Evolutionary conservation across 768 basidiomycete genomes (phyloP).

Genomic region (Auricularia sp.): DNA sequence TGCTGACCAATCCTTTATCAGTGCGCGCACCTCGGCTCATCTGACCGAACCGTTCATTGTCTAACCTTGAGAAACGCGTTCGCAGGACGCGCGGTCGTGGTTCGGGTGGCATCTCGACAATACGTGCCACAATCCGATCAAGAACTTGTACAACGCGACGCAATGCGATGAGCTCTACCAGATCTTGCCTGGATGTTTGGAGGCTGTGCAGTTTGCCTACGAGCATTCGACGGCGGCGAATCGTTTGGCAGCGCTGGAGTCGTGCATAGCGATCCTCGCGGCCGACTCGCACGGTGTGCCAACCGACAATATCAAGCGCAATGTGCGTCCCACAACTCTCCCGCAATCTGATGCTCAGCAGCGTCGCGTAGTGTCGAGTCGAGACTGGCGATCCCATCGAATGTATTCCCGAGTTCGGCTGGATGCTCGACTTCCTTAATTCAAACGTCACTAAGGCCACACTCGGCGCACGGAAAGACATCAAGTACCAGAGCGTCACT

Average conservation of each 20-base stretch:
- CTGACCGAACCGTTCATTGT: background rate
- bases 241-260: constrained; percentile 3
- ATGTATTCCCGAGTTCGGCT: constrained; percentile 17
- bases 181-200: constrained; percentile 20
- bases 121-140: constrained; percentile 16
- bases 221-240: constrained; percentile 5
- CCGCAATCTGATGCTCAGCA: background rate
- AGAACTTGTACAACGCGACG: constrained; percentile 22
- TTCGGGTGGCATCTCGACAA: constrained; percentile 23
- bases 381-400: background rate
- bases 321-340: background rate
- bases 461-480: constrained; percentile 9
- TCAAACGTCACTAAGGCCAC: background rate
- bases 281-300: constrained; percentile 13
- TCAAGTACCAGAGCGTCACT: constrained; percentile 2
- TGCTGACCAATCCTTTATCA: constrained; percentile 22
- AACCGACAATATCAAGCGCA: constrained; percentile 3
- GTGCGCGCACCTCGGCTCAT: constrained; percentile 3
- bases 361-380: background rate
- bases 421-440: constrained; percentile 11
- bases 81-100: constrained; percentile 20
- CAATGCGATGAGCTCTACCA: constrained; percentile 19
- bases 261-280: constrained; percentile 7
- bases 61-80: background rate
- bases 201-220: constrained; percentile 5